Base-by-base conservation (phyloP, 2,329 filamentous ascomycete species). In the Coleophoma crateriformis region DNA sequence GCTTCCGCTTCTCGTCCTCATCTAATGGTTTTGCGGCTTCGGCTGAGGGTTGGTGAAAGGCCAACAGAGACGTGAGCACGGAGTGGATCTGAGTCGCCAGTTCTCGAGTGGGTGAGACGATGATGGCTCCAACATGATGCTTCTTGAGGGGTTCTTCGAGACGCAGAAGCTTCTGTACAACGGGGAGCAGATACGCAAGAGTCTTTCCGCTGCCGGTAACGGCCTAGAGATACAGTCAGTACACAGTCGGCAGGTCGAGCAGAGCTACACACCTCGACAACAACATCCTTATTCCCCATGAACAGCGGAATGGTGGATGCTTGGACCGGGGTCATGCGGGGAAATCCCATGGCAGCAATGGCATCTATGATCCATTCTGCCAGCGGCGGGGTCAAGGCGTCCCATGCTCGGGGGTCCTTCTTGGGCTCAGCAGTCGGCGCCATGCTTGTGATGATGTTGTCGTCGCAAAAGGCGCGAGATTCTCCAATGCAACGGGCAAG, bases 181-280 rank as follows among this genome's bases (percentile, higher is more conserved):
- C 74, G 1, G 91, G 90, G 43, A 96, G 84, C 33, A 95, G 71
- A 62, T 92, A 99, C 1, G 89, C 81, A 32, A 96, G 74, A 0
- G 90, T 96, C 71, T 96, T 96, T 52, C 90, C 90, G 67, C 88
- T 94, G 12, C 91, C 90, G 2, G 90, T 96, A 4, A 95, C 90
- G 33, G 90, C 90, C 76, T 86, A 49, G 3, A 38, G 34, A n/a
- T 33, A 12, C n/a, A 40, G 19, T 60, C 22, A 61, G 48, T 20
- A 32, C 38, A 14, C 3, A 27, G 7, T 8, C 19, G 8, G 1
- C 19, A 13, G 5, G 32, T n/a, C 4, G 19, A 22, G 35, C 35
- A 44, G 41, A 22, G 19, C 12, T 15, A 47, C 46, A 43, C 65
- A 82, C 82, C 73, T 95, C 90, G 6, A 96, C 90, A 1, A 96